phyloP scores from a whole-genome alignment of 2,329 filamentous ascomycete species.

The Rhinocladiella mackenziei region DNA sequence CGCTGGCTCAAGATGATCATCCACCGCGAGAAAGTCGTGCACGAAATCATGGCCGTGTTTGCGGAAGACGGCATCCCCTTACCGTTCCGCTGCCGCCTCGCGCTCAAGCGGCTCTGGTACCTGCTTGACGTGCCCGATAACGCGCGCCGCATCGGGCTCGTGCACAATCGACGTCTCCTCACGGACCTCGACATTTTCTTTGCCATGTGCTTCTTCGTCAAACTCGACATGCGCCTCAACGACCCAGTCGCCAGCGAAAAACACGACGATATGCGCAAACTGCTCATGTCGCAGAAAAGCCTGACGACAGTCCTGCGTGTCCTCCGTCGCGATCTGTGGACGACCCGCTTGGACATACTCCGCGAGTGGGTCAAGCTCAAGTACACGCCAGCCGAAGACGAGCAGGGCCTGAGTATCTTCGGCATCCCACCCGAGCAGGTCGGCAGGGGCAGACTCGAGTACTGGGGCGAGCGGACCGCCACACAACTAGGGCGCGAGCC shows the following conservation, averaged over 20 bases:
- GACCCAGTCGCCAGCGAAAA: slow-evolving; percentile 56
- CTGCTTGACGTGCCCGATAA: slow-evolving; percentile 64
- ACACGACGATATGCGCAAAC: slow-evolving; percentile 47
- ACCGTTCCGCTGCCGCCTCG: slow-evolving; percentile 46
- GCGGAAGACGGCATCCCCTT: slow-evolving; percentile 56
- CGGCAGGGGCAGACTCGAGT: slow-evolving; percentile 53
- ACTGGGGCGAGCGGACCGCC: slow-evolving; percentile 46
- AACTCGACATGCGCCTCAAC: slow-evolving; percentile 66
- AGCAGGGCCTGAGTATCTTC: slow-evolving; percentile 34
- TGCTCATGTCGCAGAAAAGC: slow-evolving; percentile 60
- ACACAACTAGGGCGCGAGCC: slow-evolving; percentile 11
- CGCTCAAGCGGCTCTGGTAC: slow-evolving; percentile 67
- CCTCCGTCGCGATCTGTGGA: slow-evolving; percentile 55
- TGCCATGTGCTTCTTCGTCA: slow-evolving; percentile 63
- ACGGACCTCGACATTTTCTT: slow-evolving; percentile 58
- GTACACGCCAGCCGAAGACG: slow-evolving; percentile 37
- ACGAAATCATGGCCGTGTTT: slow-evolving; percentile 61
- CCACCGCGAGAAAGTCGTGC: slow-evolving; percentile 53
- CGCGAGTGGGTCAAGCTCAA: slow-evolving; percentile 57
- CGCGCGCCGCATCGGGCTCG: slow-evolving; percentile 50
- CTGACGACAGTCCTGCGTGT: slow-evolving; percentile 54
- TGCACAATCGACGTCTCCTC: slow-evolving; percentile 55
- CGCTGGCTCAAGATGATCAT: slow-evolving; percentile 65
- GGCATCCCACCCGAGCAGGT: slow-evolving; percentile 53
- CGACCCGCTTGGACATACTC: slow-evolving; percentile 50